Conservation (phyloP, 2,329 filamentous ascomycete species). For the Cladophialophora exuberans region DNA sequence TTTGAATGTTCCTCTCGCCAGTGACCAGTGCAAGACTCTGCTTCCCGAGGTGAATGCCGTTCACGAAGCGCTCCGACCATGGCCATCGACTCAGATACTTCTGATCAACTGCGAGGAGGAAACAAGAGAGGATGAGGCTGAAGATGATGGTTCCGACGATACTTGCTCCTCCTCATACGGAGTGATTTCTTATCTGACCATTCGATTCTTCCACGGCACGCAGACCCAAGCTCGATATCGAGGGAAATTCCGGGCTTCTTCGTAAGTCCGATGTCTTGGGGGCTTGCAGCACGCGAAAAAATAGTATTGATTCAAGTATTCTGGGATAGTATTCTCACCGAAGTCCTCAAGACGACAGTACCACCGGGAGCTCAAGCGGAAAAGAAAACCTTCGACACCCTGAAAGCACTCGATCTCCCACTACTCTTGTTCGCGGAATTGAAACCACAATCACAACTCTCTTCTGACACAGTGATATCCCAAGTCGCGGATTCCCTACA, state of each 20-base stretch:
- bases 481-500: neutral
- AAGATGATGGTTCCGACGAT: no score
- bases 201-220: neutral
- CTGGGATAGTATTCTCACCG: neutral
- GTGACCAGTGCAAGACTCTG: neutral
- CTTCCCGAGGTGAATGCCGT: neutral
- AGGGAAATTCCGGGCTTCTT: neutral
- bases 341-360: neutral
- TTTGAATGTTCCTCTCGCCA: no score
- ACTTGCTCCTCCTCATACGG: neutral
- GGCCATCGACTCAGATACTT: neutral
- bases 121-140: no score
- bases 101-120: neutral
- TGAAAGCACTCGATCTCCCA: neutral
- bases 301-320: no score
- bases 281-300: no score
- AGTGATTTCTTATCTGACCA: neutral
- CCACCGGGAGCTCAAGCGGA: neutral
- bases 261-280: no score
- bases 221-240: neutral
- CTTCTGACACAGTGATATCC: neutral
- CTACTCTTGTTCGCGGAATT: neutral
- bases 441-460: neutral
- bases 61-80: neutral
- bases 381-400: neutral